phyloP scores from a whole-genome alignment of 176 grass and related monocot genomes.

The Pontederia crassipes region DNA sequence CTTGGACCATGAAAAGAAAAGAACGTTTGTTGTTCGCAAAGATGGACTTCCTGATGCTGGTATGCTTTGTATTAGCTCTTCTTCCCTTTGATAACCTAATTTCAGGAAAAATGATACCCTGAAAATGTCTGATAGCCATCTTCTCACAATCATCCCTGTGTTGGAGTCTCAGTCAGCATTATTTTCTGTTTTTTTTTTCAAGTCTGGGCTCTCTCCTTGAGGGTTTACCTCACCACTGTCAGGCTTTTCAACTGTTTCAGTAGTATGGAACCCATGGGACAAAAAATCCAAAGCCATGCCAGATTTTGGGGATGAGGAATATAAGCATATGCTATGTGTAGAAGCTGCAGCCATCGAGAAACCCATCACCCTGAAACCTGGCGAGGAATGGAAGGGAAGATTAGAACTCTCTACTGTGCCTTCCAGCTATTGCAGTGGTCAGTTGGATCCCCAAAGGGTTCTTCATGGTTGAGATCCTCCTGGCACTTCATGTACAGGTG shows the following conservation, averaged over 20 bases:
- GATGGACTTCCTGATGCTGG: slow-evolving; percentile 16
- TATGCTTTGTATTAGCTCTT: neutral
- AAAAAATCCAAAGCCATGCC: slow-evolving; percentile 10
- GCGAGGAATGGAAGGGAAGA: slow-evolving; percentile 13
- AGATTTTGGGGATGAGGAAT: slow-evolving; percentile 13
- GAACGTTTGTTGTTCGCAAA: slow-evolving; percentile 12
- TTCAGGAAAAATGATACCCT: no score
- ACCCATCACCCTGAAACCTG: slow-evolving; percentile 9
- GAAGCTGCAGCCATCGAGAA: slow-evolving; percentile 13
- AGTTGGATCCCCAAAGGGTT: slow-evolving; percentile 7
- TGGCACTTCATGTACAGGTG: neutral
- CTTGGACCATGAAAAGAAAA: slow-evolving; percentile 15
- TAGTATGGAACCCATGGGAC: slow-evolving; percentile 15
- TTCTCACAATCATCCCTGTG: no score
- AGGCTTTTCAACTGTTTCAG: neutral
- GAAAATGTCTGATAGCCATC: no score
- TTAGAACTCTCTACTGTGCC: slow-evolving; percentile 7
- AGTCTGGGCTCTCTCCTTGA: neutral
- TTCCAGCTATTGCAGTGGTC: slow-evolving; percentile 18
- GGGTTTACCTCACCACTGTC: neutral
- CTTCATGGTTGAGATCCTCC: neutral
- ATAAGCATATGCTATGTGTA: slow-evolving; percentile 2
- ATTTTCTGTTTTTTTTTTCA: neutral
- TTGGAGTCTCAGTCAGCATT: no score
- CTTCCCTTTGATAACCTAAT: no score